Percentiles rank a stretch among this genome's conserved stretches.
These are phyloP conservation scores for bread wheat (Triticum aestivum) DNA, from an alignment of 176 grass and related monocot species.

Conservation along the genomic window DNA sequence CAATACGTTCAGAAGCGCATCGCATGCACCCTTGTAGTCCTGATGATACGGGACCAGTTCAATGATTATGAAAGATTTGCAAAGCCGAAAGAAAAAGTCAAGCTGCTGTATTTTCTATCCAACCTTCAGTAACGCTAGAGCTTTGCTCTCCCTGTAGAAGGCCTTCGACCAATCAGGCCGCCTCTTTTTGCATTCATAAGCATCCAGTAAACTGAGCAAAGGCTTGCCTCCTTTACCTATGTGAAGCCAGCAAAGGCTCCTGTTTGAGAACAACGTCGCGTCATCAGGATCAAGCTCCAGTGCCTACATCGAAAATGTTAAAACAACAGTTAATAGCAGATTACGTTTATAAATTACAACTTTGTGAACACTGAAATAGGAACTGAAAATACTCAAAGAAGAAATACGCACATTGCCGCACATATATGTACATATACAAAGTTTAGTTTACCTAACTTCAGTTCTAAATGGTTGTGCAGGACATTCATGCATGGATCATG, in stretches of 20 bases:
- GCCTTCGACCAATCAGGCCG: conserved; percentile 42
- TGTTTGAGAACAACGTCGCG: conserved; percentile 24
- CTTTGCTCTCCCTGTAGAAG: conserved; percentile 18
- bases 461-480: background rate
- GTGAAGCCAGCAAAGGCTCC: conserved; percentile 27
- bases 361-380: background rate
- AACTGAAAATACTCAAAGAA: background rate
- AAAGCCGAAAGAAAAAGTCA: background rate
- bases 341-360: background rate
- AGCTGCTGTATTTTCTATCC: background rate
- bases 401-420: background rate
- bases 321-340: background rate
- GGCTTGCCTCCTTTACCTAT: background rate
- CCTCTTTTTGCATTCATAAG: conserved; percentile 24
- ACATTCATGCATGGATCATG: background rate
- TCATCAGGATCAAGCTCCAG: conserved; percentile 32
- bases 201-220: conserved; percentile 22
- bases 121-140: conserved; percentile 32
- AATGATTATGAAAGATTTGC: background rate
- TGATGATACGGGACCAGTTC: background rate
- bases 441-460: background rate
- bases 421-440: background rate
- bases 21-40: conserved; percentile 6
- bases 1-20: background rate
- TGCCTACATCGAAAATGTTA: conserved; percentile 25